phyloP scores from a whole-genome alignment of 768 basidiomycete species.

The Xerocomus spinulosus region DNA sequence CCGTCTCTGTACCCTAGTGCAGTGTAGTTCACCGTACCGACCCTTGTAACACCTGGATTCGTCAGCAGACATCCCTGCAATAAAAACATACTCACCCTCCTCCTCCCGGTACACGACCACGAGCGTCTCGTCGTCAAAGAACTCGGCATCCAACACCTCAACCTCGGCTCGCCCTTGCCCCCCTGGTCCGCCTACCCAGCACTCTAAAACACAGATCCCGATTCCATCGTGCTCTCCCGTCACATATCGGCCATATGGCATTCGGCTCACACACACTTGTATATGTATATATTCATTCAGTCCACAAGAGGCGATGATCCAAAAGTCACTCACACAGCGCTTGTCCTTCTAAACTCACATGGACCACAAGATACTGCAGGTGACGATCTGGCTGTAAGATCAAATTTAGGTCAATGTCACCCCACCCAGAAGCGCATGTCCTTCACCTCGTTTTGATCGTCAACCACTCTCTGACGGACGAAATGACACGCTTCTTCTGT shows the following conservation, averaged over 20 bases:
- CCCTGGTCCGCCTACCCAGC: slow-evolving; percentile 30
- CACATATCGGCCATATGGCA: slow-evolving; percentile 44
- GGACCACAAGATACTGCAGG: slow-evolving; percentile 50
- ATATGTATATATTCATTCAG: slow-evolving; percentile 33
- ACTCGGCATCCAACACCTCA: slow-evolving; percentile 62
- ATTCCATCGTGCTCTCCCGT: slow-evolving; percentile 39
- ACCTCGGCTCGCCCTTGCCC: slow-evolving; percentile 32
- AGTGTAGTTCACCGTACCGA: slow-evolving; percentile 61
- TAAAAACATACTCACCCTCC: slow-evolving; percentile 29
- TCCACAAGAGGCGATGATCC: slow-evolving; percentile 22
- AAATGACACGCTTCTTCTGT: slow-evolving; percentile 32
- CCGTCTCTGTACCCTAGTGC: slow-evolving; percentile 52
- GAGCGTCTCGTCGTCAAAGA: slow-evolving; percentile 72
- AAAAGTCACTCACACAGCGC: slow-evolving; percentile 43
- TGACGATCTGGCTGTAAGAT: slow-evolving; percentile 38
- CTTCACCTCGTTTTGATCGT: slow-evolving; percentile 47
- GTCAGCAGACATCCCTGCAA: slow-evolving; percentile 25
- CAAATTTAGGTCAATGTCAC: slow-evolving; percentile 27
- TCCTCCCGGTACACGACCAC: slow-evolving; percentile 58
- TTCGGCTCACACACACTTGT: slow-evolving; percentile 54
- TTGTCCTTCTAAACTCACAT: slow-evolving; percentile 39
- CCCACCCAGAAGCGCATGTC: slow-evolving; percentile 21
- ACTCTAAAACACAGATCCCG: slow-evolving; percentile 48
- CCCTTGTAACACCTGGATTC: slow-evolving; percentile 38
- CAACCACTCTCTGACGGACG: slow-evolving; percentile 53